phyloP scores from a whole-genome alignment of 1,284 basidiomycete genomes.

The Ceratorhiza oryzae-sativae region DNA sequence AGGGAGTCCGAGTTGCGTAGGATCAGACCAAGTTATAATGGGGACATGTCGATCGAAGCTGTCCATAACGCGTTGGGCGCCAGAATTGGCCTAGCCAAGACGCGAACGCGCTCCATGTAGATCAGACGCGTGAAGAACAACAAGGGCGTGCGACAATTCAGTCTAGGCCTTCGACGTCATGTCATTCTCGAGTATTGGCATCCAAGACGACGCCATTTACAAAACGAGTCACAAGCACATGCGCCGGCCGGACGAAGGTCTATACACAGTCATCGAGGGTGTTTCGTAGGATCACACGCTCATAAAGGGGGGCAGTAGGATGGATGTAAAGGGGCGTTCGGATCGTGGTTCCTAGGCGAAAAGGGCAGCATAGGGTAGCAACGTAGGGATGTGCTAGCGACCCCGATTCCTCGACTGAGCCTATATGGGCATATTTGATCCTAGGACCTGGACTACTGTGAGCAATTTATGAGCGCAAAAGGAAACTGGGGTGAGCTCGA shows the following conservation, averaged over 20 bases:
- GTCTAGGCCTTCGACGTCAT: background rate
- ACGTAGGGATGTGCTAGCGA: background rate
- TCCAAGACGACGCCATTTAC: background rate
- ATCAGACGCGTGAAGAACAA: conserved; percentile 2
- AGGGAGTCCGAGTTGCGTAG: background rate
- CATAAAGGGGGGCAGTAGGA: background rate
- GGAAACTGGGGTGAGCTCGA: conserved; percentile 15
- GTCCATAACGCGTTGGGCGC: background rate
- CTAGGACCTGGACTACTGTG: background rate
- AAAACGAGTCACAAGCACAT: background rate
- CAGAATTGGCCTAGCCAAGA: background rate
- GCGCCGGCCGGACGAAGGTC: background rate
- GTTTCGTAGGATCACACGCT: background rate
- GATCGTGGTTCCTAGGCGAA: background rate
- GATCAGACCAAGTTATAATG: background rate
- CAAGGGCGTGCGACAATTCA: background rate
- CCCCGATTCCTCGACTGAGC: conserved; percentile 16
- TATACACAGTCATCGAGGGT: background rate
- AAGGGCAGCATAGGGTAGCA: conserved; percentile 1
- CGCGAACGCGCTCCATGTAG: background rate
- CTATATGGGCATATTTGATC: conserved; percentile 21
- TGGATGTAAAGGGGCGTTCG: background rate
- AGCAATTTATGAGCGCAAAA: conserved; percentile 21
- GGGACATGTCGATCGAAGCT: conserved; percentile 2
- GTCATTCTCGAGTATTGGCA: background rate